Percentiles rank a stretch among this genome's conserved stretches.
These are phyloP conservation scores for Monascus ruber DNA, from an alignment of 2,329 filamentous ascomycete genomes.

Conservation along the genomic window DNA sequence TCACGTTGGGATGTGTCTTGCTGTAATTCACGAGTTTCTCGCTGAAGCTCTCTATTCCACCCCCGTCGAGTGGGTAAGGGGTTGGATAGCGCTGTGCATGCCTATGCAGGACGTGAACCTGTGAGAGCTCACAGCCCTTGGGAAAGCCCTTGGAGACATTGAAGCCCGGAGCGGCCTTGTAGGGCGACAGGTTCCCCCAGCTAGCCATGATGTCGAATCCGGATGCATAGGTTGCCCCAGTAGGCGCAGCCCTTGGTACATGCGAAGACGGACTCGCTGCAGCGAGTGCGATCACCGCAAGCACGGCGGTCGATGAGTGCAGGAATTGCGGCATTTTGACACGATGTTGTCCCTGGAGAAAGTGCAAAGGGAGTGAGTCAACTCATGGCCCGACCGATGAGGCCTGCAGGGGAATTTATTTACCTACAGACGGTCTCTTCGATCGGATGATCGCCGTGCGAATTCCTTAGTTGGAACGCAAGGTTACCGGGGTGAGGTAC, in stretches of 20 bases:
- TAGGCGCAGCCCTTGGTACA: conserved; percentile 6
- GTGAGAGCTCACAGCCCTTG: conserved; percentile 44
- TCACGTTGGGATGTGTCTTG: conserved; percentile 17
- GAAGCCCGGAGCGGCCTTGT: conserved; percentile 15
- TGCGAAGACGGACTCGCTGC: not conserved
- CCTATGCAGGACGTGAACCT: conserved; percentile 43
- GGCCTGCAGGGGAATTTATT: too few relatives aligned
- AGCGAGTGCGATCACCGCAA: not conserved
- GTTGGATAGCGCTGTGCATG: conserved; percentile 45
- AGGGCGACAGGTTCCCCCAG: conserved; percentile 22
- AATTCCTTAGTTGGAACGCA: too few relatives aligned
- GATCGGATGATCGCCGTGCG: too few relatives aligned
- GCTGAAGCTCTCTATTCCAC: conserved; percentile 39
- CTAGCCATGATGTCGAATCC: conserved; percentile 20
- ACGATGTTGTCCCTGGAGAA: too few relatives aligned
- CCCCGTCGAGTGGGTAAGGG: conserved; percentile 36
- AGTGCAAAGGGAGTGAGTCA: too few relatives aligned
- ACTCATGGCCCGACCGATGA: too few relatives aligned
- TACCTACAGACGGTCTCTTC: too few relatives aligned
- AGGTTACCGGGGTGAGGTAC: too few relatives aligned
- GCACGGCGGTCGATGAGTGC: not conserved
- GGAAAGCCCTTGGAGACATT: conserved; percentile 34
- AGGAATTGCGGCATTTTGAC: not conserved
- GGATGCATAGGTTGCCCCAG: conserved; percentile 14
- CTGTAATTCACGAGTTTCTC: conserved; percentile 39